Evolutionary conservation across 768 basidiomycete genomes (phyloP), one percentile per base, ranked within the genome.

Genomic region (Collybiopsis confluens): DNA sequence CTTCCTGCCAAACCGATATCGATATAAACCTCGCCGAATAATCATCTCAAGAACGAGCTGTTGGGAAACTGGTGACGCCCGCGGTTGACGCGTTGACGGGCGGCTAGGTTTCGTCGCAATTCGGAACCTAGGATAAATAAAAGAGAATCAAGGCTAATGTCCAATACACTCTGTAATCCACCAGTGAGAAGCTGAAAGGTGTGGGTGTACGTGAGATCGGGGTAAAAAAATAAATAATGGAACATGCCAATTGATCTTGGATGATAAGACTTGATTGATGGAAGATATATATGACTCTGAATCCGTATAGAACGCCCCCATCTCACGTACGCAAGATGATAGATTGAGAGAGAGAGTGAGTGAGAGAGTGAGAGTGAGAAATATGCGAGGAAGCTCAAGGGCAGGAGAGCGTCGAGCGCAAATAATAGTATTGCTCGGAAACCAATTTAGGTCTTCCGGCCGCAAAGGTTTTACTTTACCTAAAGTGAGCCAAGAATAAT

Each of bases 261-360:
- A 65, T 64, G 78, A 77, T 77, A 77, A 76, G 69, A 68, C 73
- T n/a, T 75, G 75, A 77, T 70, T 79, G 76, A 77, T 80, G 75
- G 70, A 65, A 72, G 64, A 68, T 62, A 56, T 47, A 49, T 45
- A 43, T 53, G 52, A 53, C 52, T 53, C 20, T 52, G 40, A 52
- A 43, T 41, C 50, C 50, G 50, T 28, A 38, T 30, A 52, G 16
- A 5, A 42, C 40, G 40, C 40, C 30, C 28, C 38, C 50, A 52
- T 52, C 50, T 52, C 50, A 52, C 50, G 41, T 41, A 28, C 42
- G 50, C 50, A 52, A 38, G 51, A 37, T 10, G n/a, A 28, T 9
- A 20, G 33, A 45, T 28, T 23, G 13, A 52, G 28, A 20, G 41
- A 27, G 33, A 52, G 24, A 27, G 33, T 28, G 21, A 18, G 15